A percentile compares a stretch with the other conserved stretches of the same genome.
Conservation (phyloP, 2,329 filamentous ascomycete species). For the Sarocladium strictum region DNA sequence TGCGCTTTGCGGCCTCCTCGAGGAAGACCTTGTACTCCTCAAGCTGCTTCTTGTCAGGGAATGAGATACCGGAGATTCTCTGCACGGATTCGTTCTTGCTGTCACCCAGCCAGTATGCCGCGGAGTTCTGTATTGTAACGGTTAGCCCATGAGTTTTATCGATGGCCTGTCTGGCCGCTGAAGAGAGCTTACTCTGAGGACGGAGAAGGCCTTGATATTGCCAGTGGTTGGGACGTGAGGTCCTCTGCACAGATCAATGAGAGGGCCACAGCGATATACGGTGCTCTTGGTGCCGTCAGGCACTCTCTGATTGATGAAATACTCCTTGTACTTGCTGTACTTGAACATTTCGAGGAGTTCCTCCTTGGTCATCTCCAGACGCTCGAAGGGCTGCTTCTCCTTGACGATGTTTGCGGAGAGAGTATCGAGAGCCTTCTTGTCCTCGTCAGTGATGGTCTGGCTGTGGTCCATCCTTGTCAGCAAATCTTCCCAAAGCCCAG, state of each 20-base stretch:
- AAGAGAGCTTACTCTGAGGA: slow-evolving; percentile 59
- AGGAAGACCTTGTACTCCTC: slow-evolving; percentile 91
- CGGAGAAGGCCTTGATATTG: slow-evolving; percentile 88
- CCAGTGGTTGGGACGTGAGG: slow-evolving; percentile 90
- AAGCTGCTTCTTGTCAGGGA: slow-evolving; percentile 91
- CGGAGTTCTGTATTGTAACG: slow-evolving; percentile 53
- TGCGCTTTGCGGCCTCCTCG: slow-evolving; percentile 95
- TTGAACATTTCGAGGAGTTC: slow-evolving; percentile 91
- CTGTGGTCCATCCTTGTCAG: slow-evolving; percentile 48
- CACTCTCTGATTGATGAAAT: slow-evolving; percentile 72
- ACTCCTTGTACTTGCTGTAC: slow-evolving; percentile 97
- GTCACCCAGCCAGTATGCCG: slow-evolving; percentile 89
- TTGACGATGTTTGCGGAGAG: slow-evolving; percentile 82
- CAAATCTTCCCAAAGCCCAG: no score
- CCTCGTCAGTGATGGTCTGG: slow-evolving; percentile 64
- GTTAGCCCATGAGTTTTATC: no score
- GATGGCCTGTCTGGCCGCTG: no score
- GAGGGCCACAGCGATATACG: slow-evolving; percentile 86
- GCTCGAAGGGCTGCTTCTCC: slow-evolving; percentile 93
- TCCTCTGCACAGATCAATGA: slow-evolving; percentile 93
- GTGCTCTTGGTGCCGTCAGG: slow-evolving; percentile 84
- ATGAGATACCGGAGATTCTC: slow-evolving; percentile 93
- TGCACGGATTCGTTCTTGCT: slow-evolving; percentile 92
- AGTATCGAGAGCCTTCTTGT: slow-evolving; percentile 80
- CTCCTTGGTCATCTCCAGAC: slow-evolving; percentile 82